Evolutionary conservation across 352 stramenopile genomes (phyloP).

Genomic region (Pythium chondricola): DNA sequence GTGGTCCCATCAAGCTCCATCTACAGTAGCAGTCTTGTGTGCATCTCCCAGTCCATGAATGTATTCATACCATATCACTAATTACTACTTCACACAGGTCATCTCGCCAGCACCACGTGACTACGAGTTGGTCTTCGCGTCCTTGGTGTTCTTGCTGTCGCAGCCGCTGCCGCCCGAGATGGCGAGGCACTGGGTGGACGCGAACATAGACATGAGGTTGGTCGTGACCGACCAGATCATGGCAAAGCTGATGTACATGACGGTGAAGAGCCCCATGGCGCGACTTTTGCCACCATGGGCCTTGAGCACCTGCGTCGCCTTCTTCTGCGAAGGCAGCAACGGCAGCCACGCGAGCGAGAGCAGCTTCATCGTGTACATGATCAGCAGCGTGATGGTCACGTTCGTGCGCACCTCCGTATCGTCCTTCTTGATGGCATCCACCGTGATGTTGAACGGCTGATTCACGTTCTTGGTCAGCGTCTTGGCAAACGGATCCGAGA

Average conservation of each 20-base stretch:
- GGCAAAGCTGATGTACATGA: conserved; percentile 21
- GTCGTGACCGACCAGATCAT: conserved; percentile 18
- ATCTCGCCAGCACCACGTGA: not conserved
- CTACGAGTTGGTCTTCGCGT: not conserved
- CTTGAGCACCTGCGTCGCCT: conserved; percentile 22
- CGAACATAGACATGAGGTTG: conserved; percentile 25
- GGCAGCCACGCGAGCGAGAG: conserved; percentile 21
- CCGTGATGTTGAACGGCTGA: conserved; percentile 20
- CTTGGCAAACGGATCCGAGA: conserved; percentile 22
- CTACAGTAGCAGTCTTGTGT: too few relatives aligned
- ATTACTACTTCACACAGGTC: too few relatives aligned
- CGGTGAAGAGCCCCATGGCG: conserved; percentile 15
- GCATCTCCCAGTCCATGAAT: too few relatives aligned
- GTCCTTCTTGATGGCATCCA: conserved; percentile 23
- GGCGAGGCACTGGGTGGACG: conserved; percentile 12
- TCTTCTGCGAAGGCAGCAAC: conserved; percentile 24
- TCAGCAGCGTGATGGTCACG: conserved; percentile 22
- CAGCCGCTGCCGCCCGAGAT: conserved; percentile 25
- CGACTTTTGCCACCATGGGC: conserved; percentile 16
- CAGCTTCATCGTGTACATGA: conserved; percentile 29
- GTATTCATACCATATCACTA: too few relatives aligned
- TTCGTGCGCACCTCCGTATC: conserved; percentile 19
- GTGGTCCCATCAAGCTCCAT: too few relatives aligned
- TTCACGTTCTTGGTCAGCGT: conserved; percentile 29
- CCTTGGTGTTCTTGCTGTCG: not conserved